Conservation (phyloP, 768 basidiomycete genomes). For the Amanita pseudoporphyria region DNA sequence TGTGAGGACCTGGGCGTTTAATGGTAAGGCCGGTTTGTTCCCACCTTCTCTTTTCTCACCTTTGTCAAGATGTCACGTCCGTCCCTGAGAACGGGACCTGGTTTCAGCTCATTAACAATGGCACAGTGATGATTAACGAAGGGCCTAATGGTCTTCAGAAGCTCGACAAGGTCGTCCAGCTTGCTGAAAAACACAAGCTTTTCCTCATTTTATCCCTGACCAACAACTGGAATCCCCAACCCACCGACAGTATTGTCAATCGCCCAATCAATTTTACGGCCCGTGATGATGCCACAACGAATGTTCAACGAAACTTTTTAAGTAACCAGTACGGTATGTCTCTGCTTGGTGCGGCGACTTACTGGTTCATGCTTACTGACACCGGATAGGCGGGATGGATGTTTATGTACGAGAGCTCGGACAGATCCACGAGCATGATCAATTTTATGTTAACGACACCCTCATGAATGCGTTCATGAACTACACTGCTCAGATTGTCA, state of each 20-base stretch:
- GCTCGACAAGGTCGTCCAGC: constrained; percentile 45
- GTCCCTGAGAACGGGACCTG: constrained; percentile 49
- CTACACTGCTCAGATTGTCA: constrained; percentile 43
- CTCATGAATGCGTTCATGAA: constrained; percentile 45
- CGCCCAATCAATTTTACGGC: constrained; percentile 12
- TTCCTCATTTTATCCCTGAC: constrained; percentile 48
- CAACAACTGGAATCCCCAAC: constrained; percentile 49
- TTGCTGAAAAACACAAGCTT: constrained; percentile 45
- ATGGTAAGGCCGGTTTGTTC: constrained; percentile 29
- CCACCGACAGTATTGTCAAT: constrained; percentile 17
- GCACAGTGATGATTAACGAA: constrained; percentile 43
- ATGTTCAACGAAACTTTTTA: constrained; percentile 39
- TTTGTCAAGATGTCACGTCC: constrained; percentile 35
- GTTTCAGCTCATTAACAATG: constrained; percentile 52
- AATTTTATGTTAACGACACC: constrained; percentile 45
- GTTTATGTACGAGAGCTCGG: constrained; percentile 46
- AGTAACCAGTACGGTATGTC: constrained; percentile 54
- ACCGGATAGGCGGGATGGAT: constrained; percentile 52
- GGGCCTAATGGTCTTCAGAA: constrained; percentile 56
- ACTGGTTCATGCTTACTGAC: neutral
- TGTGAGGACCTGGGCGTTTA: constrained; percentile 65
- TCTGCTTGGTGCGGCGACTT: constrained; percentile 1
- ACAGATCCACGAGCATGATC: constrained; percentile 36
- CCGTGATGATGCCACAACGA: constrained; percentile 23
- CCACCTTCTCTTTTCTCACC: neutral